Percentiles rank a stretch among this genome's conserved stretches.
These are phyloP conservation scores for Pilobolus umbonatus DNA, from an alignment of 192 early-diverging fungal species.

Conservation along the genomic window DNA sequence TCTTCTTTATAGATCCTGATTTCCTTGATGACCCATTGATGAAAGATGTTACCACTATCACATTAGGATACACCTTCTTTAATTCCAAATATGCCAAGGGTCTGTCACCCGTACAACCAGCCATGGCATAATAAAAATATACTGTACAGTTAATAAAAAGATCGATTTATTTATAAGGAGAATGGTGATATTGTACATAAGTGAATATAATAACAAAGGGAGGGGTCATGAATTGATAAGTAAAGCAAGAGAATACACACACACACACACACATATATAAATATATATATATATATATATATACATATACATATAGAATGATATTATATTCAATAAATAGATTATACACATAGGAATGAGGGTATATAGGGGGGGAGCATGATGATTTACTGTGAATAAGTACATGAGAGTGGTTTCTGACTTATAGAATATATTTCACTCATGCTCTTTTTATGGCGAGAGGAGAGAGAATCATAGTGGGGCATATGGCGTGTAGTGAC, in stretches of 20 bases:
- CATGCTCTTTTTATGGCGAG: too few relatives aligned
- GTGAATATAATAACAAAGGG: slow-evolving; percentile 4
- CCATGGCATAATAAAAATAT: neutral
- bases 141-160: neutral
- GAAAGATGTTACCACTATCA: slow-evolving; percentile 91
- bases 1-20: slow-evolving; percentile 98
- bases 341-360: neutral
- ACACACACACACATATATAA: too few relatives aligned
- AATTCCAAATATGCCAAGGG: slow-evolving; percentile 54
- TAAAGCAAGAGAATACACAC: too few relatives aligned
- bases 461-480: too few relatives aligned
- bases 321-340: neutral
- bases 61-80: slow-evolving; percentile 94
- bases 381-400: neutral
- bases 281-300: neutral
- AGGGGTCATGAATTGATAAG: neutral
- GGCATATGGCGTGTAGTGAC: too few relatives aligned
- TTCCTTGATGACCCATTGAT: slow-evolving; percentile 91
- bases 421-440: too few relatives aligned
- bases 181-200: neutral
- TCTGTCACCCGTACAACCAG: slow-evolving; percentile 16
- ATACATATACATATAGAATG: neutral
- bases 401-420: too few relatives aligned
- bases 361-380: slow-evolving; percentile 17
- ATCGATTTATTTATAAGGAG: neutral